Evolutionary conservation across 1,139 yeast species (phyloP).

Genomic region (Hyphopichia buzzinii): DNA sequence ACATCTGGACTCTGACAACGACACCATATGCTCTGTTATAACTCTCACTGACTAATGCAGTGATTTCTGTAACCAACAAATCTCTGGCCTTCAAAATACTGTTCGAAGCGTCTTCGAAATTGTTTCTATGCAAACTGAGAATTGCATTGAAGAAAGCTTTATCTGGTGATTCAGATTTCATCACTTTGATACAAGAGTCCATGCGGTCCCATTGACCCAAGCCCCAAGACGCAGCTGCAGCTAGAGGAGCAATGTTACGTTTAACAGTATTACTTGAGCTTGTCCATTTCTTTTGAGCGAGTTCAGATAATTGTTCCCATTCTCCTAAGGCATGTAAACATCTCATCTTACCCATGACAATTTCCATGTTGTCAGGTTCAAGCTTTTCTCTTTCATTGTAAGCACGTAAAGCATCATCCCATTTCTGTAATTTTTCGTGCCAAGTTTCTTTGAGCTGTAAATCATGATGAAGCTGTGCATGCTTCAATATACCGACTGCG

Average conservation of each 20-base stretch:
- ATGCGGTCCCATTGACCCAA: constrained; percentile 94
- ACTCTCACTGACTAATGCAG: constrained; percentile 93
- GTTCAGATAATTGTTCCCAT: constrained; percentile 88
- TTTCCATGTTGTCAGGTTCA: constrained; percentile 65
- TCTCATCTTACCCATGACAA: constrained; percentile 96
- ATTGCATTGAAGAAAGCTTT: constrained; percentile 93
- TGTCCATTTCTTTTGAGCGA: constrained; percentile 86
- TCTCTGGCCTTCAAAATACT: constrained; percentile 87
- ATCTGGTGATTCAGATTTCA: constrained; percentile 92
- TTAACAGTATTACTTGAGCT: constrained; percentile 68
- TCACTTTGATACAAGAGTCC: constrained; percentile 85
- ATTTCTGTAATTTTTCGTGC: constrained; percentile 94
- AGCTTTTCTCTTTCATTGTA: constrained; percentile 69
- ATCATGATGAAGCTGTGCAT: constrained; percentile 92
- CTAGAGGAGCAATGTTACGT: constrained; percentile 91
- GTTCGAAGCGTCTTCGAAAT: constrained; percentile 75
- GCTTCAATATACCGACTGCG: constrained; percentile 93
- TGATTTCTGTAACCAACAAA: constrained; percentile 84
- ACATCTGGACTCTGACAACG: constrained; percentile 94
- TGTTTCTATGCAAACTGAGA: constrained; percentile 78
- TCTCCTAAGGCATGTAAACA: constrained; percentile 97
- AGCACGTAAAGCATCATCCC: constrained; percentile 97
- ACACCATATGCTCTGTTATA: constrained; percentile 97
- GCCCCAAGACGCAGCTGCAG: constrained; percentile 99
- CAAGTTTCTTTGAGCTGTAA: constrained; percentile 93